phyloP scores from a whole-genome alignment of 257 asterid genomes.

The Anisodus acutangulus region DNA sequence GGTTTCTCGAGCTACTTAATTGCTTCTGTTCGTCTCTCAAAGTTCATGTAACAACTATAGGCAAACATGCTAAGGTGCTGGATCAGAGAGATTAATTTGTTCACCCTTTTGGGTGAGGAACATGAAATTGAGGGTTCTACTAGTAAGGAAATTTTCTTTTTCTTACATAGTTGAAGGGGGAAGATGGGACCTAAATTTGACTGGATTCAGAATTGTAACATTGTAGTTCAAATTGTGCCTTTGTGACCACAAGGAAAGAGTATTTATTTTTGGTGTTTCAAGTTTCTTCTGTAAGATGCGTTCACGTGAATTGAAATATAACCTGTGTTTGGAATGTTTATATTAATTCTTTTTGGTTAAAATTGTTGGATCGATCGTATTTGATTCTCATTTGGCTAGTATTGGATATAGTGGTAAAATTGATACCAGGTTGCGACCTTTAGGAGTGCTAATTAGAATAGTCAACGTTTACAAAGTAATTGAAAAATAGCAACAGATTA shows the following conservation, averaged over 20 bases:
- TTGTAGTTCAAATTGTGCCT: background rate
- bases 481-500: too few species aligned
- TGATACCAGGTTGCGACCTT: too few species aligned
- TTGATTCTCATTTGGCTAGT: background rate
- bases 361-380: background rate
- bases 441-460: too few species aligned
- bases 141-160: background rate
- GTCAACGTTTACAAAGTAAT: too few species aligned
- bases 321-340: background rate
- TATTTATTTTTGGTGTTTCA: background rate
- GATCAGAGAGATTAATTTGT: background rate
- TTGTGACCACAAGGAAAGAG: background rate
- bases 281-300: background rate
- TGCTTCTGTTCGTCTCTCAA: background rate
- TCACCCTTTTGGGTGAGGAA: background rate
- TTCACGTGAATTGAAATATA: background rate
- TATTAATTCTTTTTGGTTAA: background rate
- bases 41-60: conserved; percentile 4
- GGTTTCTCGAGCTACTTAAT: background rate
- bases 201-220: background rate
- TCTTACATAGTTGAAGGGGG: background rate
- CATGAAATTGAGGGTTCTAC: background rate
- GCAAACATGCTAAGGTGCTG: conserved; percentile 5
- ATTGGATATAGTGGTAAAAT: background rate
- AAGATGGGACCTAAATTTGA: background rate